Evolutionary conservation across 768 basidiomycete genomes (phyloP).

Genomic region (Boletus rufocinnamomeus): DNA sequence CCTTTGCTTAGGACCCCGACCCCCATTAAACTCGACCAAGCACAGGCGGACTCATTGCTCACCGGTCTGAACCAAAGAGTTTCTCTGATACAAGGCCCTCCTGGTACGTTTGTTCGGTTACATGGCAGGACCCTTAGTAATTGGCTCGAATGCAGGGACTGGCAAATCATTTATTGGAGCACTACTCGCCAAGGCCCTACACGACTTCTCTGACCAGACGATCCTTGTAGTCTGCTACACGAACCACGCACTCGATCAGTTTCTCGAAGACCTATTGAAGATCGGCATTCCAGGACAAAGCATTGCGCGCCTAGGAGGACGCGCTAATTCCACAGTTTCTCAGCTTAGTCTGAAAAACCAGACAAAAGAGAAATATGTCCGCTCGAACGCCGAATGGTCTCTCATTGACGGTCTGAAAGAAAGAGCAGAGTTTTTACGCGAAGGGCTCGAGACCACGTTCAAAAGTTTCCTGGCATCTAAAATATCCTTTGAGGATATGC

Average conservation of each 20-base stretch:
- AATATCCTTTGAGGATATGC: conserved; percentile 32
- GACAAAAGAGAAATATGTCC: conserved; percentile 18
- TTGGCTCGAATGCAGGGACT: conserved; percentile 46
- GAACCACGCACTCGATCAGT: conserved; percentile 72
- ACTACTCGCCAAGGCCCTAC: conserved; percentile 57
- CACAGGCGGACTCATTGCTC: conserved; percentile 49
- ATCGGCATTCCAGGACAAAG: conserved; percentile 52
- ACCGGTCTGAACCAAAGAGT: conserved; percentile 56
- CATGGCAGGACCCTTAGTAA: background rate
- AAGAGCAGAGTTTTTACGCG: conserved; percentile 6
- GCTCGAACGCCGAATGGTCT: conserved; percentile 40
- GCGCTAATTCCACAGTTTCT: conserved; percentile 50
- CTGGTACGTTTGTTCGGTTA: conserved; percentile 46
- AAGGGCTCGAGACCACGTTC: conserved; percentile 34
- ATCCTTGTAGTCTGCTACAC: conserved; percentile 73
- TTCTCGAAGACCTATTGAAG: conserved; percentile 60
- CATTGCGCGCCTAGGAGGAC: conserved; percentile 59
- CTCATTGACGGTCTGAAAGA: conserved; percentile 44
- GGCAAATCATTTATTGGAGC: conserved; percentile 76
- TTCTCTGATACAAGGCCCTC: conserved; percentile 70
- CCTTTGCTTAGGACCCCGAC: conserved; percentile 38
- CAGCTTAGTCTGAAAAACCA: conserved; percentile 48
- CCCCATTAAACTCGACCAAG: conserved; percentile 49
- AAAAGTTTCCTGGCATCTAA: conserved; percentile 26
- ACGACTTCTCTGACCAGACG: conserved; percentile 45